Percentiles rank a stretch among this genome's conserved stretches.
Evolutionary conservation across 257 asterid genomes (phyloP).

Genomic region (Nicotiana tabacum): DNA sequence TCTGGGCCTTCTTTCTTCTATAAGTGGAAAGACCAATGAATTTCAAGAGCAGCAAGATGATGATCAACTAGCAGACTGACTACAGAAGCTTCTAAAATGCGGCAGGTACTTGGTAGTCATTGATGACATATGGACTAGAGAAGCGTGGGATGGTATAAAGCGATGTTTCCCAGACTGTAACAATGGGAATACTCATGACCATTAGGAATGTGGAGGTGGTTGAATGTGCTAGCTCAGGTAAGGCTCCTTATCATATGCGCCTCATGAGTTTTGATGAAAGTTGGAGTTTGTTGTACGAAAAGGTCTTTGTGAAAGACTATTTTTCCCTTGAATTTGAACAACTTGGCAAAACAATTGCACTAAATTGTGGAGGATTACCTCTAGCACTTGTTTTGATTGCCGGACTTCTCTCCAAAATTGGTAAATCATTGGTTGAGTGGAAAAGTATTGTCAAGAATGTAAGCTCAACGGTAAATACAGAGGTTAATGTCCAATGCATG

Average conservation of each 20-base stretch:
- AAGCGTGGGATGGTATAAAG: background rate
- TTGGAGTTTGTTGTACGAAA: background rate
- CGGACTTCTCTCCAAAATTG: background rate
- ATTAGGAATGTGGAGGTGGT: slow-evolving; percentile 8
- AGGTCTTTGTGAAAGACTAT: background rate
- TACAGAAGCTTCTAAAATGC: background rate
- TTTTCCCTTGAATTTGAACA: background rate
- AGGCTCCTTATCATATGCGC: background rate
- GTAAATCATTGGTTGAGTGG: background rate
- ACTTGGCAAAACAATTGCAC: background rate
- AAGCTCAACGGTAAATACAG: background rate
- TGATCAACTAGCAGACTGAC: background rate
- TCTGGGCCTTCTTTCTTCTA: background rate
- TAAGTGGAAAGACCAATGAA: background rate
- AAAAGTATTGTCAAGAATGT: background rate
- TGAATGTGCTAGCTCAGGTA: background rate
- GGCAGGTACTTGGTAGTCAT: slow-evolving; percentile 10
- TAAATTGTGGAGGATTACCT: slow-evolving; percentile 5
- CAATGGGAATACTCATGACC: slow-evolving; percentile 13
- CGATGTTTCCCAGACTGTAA: background rate
- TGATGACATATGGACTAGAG: slow-evolving; percentile 12
- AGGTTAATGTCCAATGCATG: background rate
- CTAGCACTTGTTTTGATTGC: background rate
- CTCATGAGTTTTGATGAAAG: slow-evolving; percentile 7
- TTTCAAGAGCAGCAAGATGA: background rate